Base-by-base conservation (phyloP, 2,329 filamentous ascomycete species). In the Thelonectria rubi region DNA sequence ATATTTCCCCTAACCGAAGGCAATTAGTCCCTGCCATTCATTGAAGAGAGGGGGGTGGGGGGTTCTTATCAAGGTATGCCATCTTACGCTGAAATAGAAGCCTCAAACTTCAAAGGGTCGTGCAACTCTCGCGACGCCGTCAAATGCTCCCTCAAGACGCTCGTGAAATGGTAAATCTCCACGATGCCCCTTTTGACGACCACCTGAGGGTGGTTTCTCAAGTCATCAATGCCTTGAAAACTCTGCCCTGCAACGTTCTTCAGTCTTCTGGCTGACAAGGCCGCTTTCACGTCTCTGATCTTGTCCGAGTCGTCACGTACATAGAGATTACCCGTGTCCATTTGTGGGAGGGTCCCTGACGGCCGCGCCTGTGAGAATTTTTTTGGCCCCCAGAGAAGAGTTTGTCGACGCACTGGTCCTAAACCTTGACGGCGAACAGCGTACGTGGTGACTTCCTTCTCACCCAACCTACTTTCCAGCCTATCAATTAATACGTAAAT, bases 101-200 rank as follows among this genome's bases (percentile, higher is more conserved):
- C 42, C 14, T 46, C 18, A 43, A 17, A 3, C 18, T 18, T n/a
- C 11, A 43, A 17, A 6, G 37, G 37, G 10, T 39, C 40, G 17
- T n/a, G 40, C 15, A 43, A 24, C 42, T 24, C 18, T 21, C 10
- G 18, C 15, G 20, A 24, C 14, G 42, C 18, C 18, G 20, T n/a
- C 21, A 46, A 18, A 26, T 52, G 17, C n/a, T 64, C 53, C 12
- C 47, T 64, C 4, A 61, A 26, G 6, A 64, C 58, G 12, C 57
- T 58, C 7, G 58, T 58, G 17, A 58, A 39, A 17, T 64, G 62
- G 20, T 47, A 61, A 18, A 64, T 55, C 12, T 57, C 39, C 18
- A 61, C 49, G 3, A 58, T 55, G 2, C 43, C 59, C 14, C n/a
- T 34, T 21, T 51, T 61, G 0, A 43, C 3, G 47, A 58, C 58